Evolutionary conservation across 164 flowering plant species (phyloP), one percentile per base, ranked within the genome.

Genomic region (Aristolochia contorta): DNA sequence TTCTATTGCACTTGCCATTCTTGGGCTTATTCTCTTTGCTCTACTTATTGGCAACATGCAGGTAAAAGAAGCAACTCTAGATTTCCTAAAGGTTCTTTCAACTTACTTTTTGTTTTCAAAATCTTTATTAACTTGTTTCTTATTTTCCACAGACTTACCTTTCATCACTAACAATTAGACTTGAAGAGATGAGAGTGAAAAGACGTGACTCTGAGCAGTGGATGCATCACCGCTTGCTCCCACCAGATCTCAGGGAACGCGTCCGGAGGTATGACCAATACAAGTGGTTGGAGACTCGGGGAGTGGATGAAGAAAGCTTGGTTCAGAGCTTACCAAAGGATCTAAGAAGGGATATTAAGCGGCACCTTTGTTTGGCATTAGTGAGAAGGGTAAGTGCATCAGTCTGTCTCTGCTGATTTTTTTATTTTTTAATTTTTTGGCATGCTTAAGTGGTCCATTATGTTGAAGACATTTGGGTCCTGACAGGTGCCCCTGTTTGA

Each of bases 191-290:
- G 99, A 86, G 97, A 72, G 79, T 94, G 48, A 94, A 91, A 79
- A 86, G 99, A 74, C 95, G 97, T 59, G 99, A 94, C 69, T 88
- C 99, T 56, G 99, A 94, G 69, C 99, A 94, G 76, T 94, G 99
- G 99, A 94, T 94, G 99, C 97, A 91, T 80, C 97, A 94, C 59
- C 95, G 99, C n/a, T 63, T 94, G 77, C 95, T 94, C 30, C 99
- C 99, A 23, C 93, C 71, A 51, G 95, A 91, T 7, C 95, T 94
- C 16, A 82, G 93, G 75, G 96, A 94, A 69, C 81, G 99, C 6
- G 97, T 94, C 27, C 78, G 99, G 65, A 89, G 97, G 12, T 94
- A 91, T 74, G 99, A 94, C 71, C 99, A 94, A 49, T 94, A 94
- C 78, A 94, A 88, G 73, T 94, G 99, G 99, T 67, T 88, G 66